Percentiles rank a stretch among this genome's conserved stretches.
phyloP scores from a whole-genome alignment of 257 asterid species.

The Lycium ferocissimum region DNA sequence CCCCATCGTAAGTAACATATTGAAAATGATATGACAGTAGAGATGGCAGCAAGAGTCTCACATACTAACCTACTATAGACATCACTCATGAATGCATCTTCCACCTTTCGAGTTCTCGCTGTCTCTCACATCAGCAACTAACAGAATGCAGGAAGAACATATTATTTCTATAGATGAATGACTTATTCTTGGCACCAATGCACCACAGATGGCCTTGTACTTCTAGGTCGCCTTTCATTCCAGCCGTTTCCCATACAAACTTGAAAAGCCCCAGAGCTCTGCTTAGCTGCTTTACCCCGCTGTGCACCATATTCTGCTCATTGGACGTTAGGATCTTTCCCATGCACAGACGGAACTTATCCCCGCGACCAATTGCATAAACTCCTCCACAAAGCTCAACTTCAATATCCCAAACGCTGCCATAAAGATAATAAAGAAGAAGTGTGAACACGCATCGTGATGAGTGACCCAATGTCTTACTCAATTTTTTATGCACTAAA shows the following conservation, averaged over 20 bases:
- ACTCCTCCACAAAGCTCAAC: slow-evolving; percentile 86
- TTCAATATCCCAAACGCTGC: slow-evolving; percentile 63
- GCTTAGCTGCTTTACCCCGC: slow-evolving; percentile 74
- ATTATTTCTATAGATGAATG: slow-evolving; percentile 66
- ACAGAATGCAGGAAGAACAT: slow-evolving; percentile 55
- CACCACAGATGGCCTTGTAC: slow-evolving; percentile 96
- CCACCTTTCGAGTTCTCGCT: neutral
- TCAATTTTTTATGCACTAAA: slow-evolving; percentile 73
- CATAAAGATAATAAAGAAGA: slow-evolving; percentile 67
- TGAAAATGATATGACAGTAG: neutral
- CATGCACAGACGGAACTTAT: slow-evolving; percentile 63
- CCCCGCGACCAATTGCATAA: slow-evolving; percentile 47
- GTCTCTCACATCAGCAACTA: neutral
- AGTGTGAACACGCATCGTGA: slow-evolving; percentile 83
- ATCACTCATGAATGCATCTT: neutral
- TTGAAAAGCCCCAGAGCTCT: slow-evolving; percentile 77
- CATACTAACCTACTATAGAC: slow-evolving; percentile 3
- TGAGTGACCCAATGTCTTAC: slow-evolving; percentile 72
- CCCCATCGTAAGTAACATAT: neutral
- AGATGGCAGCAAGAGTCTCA: slow-evolving; percentile 9
- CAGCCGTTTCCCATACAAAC: slow-evolving; percentile 85
- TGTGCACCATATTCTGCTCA: slow-evolving; percentile 60
- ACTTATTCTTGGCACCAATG: slow-evolving; percentile 68
- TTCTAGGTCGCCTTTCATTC: slow-evolving; percentile 74
- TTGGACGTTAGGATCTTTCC: slow-evolving; percentile 78